Conservation (phyloP, 805 yeast genomes). For the Ascoidea rubescens region DNA sequence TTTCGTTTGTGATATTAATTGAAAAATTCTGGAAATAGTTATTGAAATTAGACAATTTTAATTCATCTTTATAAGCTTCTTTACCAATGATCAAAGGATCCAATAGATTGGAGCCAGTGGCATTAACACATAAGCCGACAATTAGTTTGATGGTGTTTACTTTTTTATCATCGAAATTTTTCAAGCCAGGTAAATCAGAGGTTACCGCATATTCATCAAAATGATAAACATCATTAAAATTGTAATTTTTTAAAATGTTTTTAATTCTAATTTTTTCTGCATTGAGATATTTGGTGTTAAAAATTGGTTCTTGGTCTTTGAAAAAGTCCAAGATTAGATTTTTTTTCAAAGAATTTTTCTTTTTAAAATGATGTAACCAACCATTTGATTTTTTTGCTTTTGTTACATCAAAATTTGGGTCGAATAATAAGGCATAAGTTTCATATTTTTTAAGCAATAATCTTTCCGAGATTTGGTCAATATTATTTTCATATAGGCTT, state of each 20-base stretch:
- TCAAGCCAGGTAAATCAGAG: conserved; percentile 10
- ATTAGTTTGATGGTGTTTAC: conserved; percentile 10
- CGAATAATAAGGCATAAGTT: conserved; percentile 4
- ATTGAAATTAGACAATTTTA: conserved; percentile 1
- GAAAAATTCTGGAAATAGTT: conserved; percentile 11
- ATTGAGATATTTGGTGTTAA: conserved; percentile 9
- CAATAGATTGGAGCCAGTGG: conserved; percentile 16
- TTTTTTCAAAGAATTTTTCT: conserved; percentile 16
- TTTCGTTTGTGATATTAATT: conserved; percentile 11
- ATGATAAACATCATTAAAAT: conserved; percentile 19
- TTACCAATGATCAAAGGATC: conserved; percentile 17
- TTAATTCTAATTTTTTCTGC: conserved; percentile 16
- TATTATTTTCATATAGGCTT: conserved; percentile 16
- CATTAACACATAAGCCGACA: conserved; percentile 17
- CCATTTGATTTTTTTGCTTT: conserved; percentile 21
- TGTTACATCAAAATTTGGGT: conserved; percentile 3
- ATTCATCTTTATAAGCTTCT: not conserved
- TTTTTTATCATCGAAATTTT: conserved; percentile 1
- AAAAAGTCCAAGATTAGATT: conserved; percentile 17
- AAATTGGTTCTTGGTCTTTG: conserved; percentile 8
- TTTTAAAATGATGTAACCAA: conserved; percentile 27
- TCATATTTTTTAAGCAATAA: conserved; percentile 20
- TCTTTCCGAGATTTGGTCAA: conserved; percentile 16
- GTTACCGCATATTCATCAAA: conserved; percentile 22
- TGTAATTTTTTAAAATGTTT: conserved; percentile 9